These are phyloP conservation scores for Penicillium sp. DNA, from an alignment of 2,329 filamentous ascomycete species.

Conservation along the genomic window DNA sequence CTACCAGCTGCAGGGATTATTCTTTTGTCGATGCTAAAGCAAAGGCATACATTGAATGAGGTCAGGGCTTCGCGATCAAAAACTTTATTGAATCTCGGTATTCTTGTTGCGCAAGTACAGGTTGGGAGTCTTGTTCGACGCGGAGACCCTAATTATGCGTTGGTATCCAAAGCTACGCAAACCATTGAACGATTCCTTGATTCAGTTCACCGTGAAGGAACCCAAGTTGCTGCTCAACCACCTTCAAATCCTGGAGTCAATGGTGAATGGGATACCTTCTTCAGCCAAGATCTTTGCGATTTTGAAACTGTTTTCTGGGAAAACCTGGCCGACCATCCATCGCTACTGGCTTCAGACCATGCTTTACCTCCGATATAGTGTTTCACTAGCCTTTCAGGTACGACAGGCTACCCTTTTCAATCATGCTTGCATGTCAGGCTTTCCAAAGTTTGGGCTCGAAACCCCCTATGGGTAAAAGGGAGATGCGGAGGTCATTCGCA, in stretches of 20 bases:
- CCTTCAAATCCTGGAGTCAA: slow-evolving; percentile 14
- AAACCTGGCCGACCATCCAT: slow-evolving; percentile 29
- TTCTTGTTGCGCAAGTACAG: slow-evolving; percentile 30
- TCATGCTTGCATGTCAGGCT: no score
- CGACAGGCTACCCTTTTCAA: no score
- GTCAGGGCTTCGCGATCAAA: slow-evolving; percentile 15
- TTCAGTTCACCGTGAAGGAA: slow-evolving; percentile 21
- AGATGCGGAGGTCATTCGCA: no score
- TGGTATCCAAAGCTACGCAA: slow-evolving; percentile 27
- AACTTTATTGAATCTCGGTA: slow-evolving; percentile 25
- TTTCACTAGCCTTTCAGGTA: no score
- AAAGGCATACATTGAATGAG: slow-evolving; percentile 11
- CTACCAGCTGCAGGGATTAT: slow-evolving; percentile 33
- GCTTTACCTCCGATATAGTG: slow-evolving; percentile 17
- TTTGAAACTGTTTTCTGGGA: slow-evolving; percentile 31
- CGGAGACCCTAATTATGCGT: slow-evolving; percentile 27
- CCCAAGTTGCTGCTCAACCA: slow-evolving; percentile 3
- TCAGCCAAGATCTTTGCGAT: slow-evolving; percentile 28
- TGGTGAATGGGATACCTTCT: slow-evolving; percentile 25
- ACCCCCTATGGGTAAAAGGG: no score
- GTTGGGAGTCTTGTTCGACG: slow-evolving; percentile 27
- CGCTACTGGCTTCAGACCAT: slow-evolving; percentile 22
- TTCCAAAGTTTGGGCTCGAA: no score
- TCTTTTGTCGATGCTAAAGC: slow-evolving; percentile 29
- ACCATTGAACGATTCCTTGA: slow-evolving; percentile 30